Evolutionary conservation across 2,329 filamentous ascomycete genomes (phyloP), one percentile per base, ranked within the genome.

Genomic region (Clonostachys solani): DNA sequence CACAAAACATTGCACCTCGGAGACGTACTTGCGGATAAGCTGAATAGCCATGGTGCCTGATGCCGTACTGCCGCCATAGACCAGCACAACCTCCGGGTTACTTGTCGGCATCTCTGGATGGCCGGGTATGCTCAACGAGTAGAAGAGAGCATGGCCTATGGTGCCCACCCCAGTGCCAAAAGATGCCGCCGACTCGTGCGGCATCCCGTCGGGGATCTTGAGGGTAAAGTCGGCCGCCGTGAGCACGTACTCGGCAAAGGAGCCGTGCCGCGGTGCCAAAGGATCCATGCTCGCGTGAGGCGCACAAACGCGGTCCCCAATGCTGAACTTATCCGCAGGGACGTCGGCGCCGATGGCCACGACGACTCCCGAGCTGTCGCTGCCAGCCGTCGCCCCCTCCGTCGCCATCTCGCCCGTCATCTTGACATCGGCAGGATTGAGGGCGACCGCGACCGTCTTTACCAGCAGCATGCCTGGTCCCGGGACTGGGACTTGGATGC

Each of bases 341-440:
- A 47, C 50, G 19, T 53, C 47, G 5, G 49, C 29, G n/a, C 62
- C 61, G 5, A 61, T 23, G 5, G 35, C 43, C 3, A 57, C 56
- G 13, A 66, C 56, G 9, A 47, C 43, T 7, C 62, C 64, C 5
- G 58, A 52, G 29, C 61, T 62, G 45, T 67, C 64, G 42, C 54
- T 56, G 12, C 64, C 64, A 44, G 45, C 46, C 12, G 55, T 47
- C 29, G 54, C 52, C 15, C 57, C 60, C 3, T 54, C 51, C 3
- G 19, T 44, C 2, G 52, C 54, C 19, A 59, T 54, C 3, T 35
- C 36, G 5, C 43, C 49, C 2, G 47, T 43, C 57, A 63, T 63
- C 47, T 65, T 65, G 47, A 46, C 52, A 50, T 65, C 62, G 47
- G 47, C 50, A 6, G 56, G 63, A 50, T 64, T 64, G 23, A 65